Conservation (phyloP, 768 basidiomycete species). For the Boletus vinaceobasis region DNA sequence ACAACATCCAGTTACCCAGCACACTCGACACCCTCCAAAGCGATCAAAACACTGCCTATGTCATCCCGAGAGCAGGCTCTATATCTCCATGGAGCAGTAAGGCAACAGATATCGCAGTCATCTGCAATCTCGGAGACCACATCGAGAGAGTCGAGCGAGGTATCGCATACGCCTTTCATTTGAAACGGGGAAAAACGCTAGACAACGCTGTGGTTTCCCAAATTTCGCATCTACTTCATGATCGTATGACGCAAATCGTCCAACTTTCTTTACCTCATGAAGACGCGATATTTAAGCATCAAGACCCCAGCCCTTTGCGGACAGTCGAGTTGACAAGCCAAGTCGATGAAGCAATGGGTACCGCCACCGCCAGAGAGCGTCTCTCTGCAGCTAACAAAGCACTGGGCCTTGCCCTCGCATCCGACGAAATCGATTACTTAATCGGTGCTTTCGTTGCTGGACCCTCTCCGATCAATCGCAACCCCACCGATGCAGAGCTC, state of each 20-base stretch:
- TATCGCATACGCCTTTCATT: slow-evolving; percentile 59
- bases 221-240: slow-evolving; percentile 76
- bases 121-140: slow-evolving; percentile 75
- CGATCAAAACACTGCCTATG: slow-evolving; percentile 53
- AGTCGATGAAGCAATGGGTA: slow-evolving; percentile 22
- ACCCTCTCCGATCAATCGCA: slow-evolving; percentile 59
- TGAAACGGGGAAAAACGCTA: slow-evolving; percentile 39
- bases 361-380: slow-evolving; percentile 50
- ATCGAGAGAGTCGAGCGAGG: slow-evolving; percentile 89
- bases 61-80: slow-evolving; percentile 82
- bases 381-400: slow-evolving; percentile 76
- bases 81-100: slow-evolving; percentile 99
- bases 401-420: slow-evolving; percentile 86
- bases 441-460: slow-evolving; percentile 85
- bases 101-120: slow-evolving; percentile 88
- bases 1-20: slow-evolving; percentile 52
- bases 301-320: slow-evolving; percentile 62
- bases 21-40: slow-evolving; percentile 38
- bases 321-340: slow-evolving; percentile 56
- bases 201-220: slow-evolving; percentile 44
- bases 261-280: slow-evolving; percentile 57
- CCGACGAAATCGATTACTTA: slow-evolving; percentile 90
- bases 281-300: slow-evolving; percentile 55
- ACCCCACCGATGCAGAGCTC: slow-evolving; percentile 95
- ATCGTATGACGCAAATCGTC: slow-evolving; percentile 94